Conservation (phyloP, 768 basidiomycete genomes). For the Psilocybe cyanescens region DNA sequence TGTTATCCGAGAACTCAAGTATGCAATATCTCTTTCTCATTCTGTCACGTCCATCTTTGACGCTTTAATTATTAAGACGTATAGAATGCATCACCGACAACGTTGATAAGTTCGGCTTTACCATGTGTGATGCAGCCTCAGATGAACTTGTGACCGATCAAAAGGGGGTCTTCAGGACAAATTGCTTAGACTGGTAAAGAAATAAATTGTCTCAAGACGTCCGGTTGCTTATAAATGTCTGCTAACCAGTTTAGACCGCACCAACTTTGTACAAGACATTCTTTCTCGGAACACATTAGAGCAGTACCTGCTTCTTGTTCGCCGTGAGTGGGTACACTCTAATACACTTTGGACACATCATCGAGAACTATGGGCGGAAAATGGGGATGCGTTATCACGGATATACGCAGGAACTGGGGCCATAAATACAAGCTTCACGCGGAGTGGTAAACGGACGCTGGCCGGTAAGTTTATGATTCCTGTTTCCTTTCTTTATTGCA, state of each 20-base stretch:
- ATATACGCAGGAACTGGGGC: constrained; percentile 96
- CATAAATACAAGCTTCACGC: constrained; percentile 93
- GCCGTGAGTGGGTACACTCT: constrained; percentile 75
- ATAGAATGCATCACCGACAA: constrained; percentile 61
- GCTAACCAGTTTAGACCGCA: constrained; percentile 81
- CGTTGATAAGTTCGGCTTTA: constrained; percentile 85
- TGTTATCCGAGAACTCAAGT: constrained; percentile 77
- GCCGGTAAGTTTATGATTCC: constrained; percentile 55
- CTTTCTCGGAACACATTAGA: constrained; percentile 82
- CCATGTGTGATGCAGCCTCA: constrained; percentile 70
- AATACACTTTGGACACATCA: constrained; percentile 82
- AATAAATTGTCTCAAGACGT: background rate
- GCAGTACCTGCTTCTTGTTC: constrained; percentile 79
- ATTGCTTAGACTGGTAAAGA: constrained; percentile 92
- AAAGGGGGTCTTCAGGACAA: constrained; percentile 90
- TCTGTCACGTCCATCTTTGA: constrained; percentile 1
- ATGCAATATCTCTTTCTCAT: constrained; percentile 10
- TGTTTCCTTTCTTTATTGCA: constrained; percentile 7
- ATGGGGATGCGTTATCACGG: constrained; percentile 88
- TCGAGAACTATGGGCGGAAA: constrained; percentile 96
- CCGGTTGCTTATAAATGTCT: constrained; percentile 2
- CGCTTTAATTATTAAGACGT: constrained; percentile 44
- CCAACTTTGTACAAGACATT: constrained; percentile 97
- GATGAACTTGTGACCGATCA: constrained; percentile 85
- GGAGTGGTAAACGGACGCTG: constrained; percentile 92